A percentile compares a stretch with the other conserved stretches of the same genome.
Conservation (phyloP, 1,284 basidiomycete genomes). For the Stygiomarasmius scandens region DNA sequence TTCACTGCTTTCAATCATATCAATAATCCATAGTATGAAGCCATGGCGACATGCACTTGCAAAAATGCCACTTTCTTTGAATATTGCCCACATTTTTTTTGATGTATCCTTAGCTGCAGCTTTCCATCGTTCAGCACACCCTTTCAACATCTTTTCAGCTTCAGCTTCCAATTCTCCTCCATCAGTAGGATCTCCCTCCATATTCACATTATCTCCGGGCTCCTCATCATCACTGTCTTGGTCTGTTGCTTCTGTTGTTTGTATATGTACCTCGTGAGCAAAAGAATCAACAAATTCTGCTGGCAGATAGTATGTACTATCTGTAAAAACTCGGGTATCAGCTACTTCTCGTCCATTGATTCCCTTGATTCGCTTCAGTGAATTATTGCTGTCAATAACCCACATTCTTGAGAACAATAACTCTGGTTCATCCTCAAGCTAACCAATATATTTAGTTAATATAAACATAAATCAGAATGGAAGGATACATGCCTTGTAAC, state of each 20-base stretch:
- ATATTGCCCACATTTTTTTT: constrained; percentile 33
- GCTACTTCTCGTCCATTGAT: not conserved
- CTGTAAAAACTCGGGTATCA: not conserved
- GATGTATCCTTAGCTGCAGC: constrained; percentile 22
- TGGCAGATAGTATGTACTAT: not conserved
- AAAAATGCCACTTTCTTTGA: constrained; percentile 37
- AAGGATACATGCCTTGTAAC: not conserved
- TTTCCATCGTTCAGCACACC: constrained; percentile 27
- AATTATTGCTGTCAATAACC: not conserved
- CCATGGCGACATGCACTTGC: constrained; percentile 35
- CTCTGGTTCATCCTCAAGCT: constrained; percentile 1
- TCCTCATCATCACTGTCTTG: not conserved
- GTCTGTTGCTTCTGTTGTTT: not conserved
- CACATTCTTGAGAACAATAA: not conserved
- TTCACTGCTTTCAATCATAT: constrained; percentile 40
- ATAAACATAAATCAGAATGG: not conserved
- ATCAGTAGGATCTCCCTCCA: not conserved
- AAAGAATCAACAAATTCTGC: constrained; percentile 8
- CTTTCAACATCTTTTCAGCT: not conserved
- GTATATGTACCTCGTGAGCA: constrained; percentile 17
- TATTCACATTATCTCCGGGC: constrained; percentile 4
- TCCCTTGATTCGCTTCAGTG: not conserved
- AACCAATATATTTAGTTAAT: not conserved
- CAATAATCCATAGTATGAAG: constrained; percentile 28
- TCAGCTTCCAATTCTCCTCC: not conserved